phyloP scores from a whole-genome alignment of 75 land plant genomes.

The Cupressus sempervirens region DNA sequence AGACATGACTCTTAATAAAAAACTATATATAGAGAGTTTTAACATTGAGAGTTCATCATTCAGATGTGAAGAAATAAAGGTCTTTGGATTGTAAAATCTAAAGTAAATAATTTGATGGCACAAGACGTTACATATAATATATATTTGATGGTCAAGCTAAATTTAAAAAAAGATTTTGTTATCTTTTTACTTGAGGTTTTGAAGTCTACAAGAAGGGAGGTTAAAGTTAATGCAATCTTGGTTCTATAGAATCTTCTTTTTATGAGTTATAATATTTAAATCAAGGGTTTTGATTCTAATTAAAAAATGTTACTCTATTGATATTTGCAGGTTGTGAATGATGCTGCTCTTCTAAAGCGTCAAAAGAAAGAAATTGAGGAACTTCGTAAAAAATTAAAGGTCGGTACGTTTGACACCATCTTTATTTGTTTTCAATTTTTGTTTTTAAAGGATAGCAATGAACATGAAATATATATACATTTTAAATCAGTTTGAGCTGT shows the following conservation, averaged over 20 bases:
- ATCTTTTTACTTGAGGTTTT: not conserved
- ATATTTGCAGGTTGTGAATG: not conserved
- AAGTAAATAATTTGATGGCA: no score
- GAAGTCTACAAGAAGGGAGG: not conserved
- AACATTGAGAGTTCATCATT: no score
- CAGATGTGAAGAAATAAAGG: no score
- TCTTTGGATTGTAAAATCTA: no score
- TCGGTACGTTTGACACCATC: not conserved
- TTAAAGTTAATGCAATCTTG: not conserved
- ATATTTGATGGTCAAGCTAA: not conserved
- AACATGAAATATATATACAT: not conserved
- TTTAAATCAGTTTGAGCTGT: not conserved
- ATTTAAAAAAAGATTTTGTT: not conserved
- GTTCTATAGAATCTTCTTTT: not conserved
- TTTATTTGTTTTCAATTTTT: not conserved
- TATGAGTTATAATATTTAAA: not conserved
- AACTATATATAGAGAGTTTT: no score
- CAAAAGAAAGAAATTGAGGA: not conserved
- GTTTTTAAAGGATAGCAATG: not conserved
- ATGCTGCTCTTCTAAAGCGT: conserved; percentile 3
- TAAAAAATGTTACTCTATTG: not conserved
- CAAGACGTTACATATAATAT: no score
- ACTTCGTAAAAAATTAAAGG: not conserved
- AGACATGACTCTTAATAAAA: no score
- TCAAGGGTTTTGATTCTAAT: not conserved